Percentiles rank a stretch among this genome's conserved stretches.
Evolutionary conservation across 345 rosid genomes (phyloP).

Genomic region (Eucalyptus grandis): DNA sequence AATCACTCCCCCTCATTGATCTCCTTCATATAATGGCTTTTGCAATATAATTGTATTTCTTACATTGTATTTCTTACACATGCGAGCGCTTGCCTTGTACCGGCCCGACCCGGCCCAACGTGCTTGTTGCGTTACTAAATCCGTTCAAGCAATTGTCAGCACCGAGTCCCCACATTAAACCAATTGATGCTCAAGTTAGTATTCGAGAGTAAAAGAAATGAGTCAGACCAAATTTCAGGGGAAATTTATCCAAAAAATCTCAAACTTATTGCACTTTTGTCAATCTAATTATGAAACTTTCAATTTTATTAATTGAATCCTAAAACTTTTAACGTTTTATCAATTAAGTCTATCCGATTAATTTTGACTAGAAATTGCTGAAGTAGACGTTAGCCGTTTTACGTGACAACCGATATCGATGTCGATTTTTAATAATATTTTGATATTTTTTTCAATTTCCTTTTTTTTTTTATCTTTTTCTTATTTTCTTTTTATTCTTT

Average conservation of each 20-base stretch:
- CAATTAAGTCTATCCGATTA: accelerated
- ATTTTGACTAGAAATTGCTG: accelerated
- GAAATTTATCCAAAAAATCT: no score
- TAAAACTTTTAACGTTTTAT: no score
- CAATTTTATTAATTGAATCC: no score
- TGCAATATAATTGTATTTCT: not conserved
- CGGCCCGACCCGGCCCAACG: not conserved
- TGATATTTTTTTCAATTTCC: no score
- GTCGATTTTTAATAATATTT: accelerated
- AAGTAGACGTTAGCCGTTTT: accelerated
- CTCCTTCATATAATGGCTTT: not conserved
- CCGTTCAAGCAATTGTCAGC: not conserved
- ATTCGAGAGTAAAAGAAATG: not conserved
- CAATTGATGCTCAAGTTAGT: not conserved
- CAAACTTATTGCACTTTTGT: no score
- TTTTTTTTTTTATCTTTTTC: accelerated
- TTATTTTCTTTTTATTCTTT: no score
- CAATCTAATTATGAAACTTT: accelerated
- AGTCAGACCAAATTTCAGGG: not conserved
- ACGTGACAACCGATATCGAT: accelerated
- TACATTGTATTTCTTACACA: not conserved
- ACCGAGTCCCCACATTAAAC: not conserved
- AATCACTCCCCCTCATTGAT: not conserved
- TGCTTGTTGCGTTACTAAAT: not conserved
- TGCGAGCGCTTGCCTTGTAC: not conserved